Evolutionary conservation across 1,284 basidiomycete species (phyloP).

Genomic region (Hypsizygus ulmarius): DNA sequence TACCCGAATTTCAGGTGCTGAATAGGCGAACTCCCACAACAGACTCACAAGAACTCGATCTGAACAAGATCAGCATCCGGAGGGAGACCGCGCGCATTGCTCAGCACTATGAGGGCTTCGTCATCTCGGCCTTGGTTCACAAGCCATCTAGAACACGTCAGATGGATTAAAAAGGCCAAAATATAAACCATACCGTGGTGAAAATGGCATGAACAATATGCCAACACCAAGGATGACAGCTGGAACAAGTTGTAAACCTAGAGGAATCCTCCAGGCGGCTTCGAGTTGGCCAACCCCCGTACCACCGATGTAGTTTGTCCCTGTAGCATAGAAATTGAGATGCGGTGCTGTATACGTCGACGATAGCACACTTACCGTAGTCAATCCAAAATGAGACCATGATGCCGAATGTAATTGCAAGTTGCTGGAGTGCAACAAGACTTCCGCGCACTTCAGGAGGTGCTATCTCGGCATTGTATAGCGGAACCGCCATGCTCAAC

Average conservation of each 20-base stretch:
- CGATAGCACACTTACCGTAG: slow-evolving; percentile 38
- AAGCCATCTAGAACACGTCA: slow-evolving; percentile 60
- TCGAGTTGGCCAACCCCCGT: slow-evolving; percentile 51
- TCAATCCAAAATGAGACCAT: slow-evolving; percentile 80
- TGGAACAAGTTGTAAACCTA: slow-evolving; percentile 75
- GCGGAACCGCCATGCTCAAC: slow-evolving; percentile 70
- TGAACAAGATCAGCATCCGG: slow-evolving; percentile 65
- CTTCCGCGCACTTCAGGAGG: slow-evolving; percentile 83
- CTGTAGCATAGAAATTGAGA: slow-evolving; percentile 16
- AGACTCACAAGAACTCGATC: slow-evolving; percentile 70
- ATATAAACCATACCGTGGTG: slow-evolving; percentile 46
- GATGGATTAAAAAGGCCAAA: slow-evolving; percentile 3
- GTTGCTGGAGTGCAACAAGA: slow-evolving; percentile 78
- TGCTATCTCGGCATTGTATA: slow-evolving; percentile 73
- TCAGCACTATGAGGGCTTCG: slow-evolving; percentile 66
- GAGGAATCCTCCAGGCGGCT: slow-evolving; percentile 76
- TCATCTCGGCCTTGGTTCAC: slow-evolving; percentile 72
- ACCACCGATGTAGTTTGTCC: slow-evolving; percentile 73
- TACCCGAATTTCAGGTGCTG: not conserved
- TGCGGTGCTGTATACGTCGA: not conserved
- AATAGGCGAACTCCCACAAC: not conserved
- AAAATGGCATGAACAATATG: slow-evolving; percentile 69
- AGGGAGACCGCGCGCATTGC: slow-evolving; percentile 55
- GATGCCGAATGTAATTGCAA: slow-evolving; percentile 75
- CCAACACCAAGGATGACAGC: slow-evolving; percentile 65